Evolutionary conservation across 768 basidiomycete species (phyloP).

Genomic region (Ramaria sp.): DNA sequence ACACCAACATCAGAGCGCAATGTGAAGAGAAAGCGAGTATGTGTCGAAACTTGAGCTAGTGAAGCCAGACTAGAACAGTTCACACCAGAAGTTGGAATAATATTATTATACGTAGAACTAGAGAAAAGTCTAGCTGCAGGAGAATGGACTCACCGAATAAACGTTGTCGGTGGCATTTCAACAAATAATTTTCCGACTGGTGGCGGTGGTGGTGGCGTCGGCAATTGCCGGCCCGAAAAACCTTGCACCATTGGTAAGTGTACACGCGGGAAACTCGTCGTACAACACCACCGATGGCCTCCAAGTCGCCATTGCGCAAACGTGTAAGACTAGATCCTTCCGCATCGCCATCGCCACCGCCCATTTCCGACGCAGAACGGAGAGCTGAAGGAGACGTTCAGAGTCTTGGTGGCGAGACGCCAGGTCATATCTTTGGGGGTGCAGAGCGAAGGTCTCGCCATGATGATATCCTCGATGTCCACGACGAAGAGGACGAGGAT

Average conservation of each 20-base stretch:
- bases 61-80: conserved; percentile 11
- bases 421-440: neutral
- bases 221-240: neutral
- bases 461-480: neutral
- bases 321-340: conserved; percentile 25
- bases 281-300: neutral
- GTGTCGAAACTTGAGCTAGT: conserved; percentile 22
- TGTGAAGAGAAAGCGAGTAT: conserved; percentile 49
- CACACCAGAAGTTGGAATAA: neutral
- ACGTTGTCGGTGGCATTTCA: too few species aligned
- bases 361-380: neutral
- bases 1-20: conserved; percentile 45
- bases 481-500: conserved; percentile 35
- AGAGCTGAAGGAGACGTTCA: neutral
- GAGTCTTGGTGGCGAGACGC: too few species aligned
- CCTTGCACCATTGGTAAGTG: neutral
- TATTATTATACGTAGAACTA: neutral
- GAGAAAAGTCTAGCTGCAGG: neutral
- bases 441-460: neutral
- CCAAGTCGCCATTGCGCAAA: conserved; percentile 21
- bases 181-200: too few species aligned
- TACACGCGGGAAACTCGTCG: neutral
- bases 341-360: conserved; percentile 13
- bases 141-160: too few species aligned
- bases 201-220: neutral